A percentile compares a stretch with the other conserved stretches of the same genome.
These are phyloP conservation scores for Ganoderma lingzhi DNA, from an alignment of 1,284 basidiomycete genomes.

Conservation along the genomic window DNA sequence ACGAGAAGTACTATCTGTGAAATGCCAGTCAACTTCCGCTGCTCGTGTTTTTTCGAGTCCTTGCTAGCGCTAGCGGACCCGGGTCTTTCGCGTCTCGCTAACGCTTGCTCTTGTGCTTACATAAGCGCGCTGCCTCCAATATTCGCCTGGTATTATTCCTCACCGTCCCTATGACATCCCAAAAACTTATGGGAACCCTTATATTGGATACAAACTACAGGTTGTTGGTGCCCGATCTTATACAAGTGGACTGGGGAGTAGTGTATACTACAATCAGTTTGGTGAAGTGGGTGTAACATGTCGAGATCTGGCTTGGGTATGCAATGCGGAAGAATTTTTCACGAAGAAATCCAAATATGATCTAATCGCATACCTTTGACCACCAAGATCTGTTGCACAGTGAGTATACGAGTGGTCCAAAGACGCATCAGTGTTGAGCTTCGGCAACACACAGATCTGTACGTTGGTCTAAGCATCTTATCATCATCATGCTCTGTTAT, in stretches of 20 bases:
- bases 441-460: neutral
- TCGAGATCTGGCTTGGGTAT: neutral
- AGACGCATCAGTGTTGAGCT: slow-evolving; percentile 1
- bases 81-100: neutral
- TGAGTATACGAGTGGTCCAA: neutral
- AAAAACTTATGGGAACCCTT: neutral
- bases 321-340: neutral
- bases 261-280: neutral
- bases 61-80: neutral
- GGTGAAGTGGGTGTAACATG: neutral
- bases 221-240: neutral
- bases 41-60: neutral
- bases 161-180: neutral
- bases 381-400: neutral
- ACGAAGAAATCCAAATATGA: neutral
- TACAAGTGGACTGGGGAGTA: neutral
- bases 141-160: neutral
- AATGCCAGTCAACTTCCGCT: neutral
- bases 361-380: neutral
- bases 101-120: neutral
- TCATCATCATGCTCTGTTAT: neutral
- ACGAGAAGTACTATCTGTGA: neutral
- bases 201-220: neutral
- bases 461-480: neutral
- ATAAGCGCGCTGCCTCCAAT: neutral